Conservation (phyloP, 148 eudicot species). For the Limonium bicolor region DNA sequence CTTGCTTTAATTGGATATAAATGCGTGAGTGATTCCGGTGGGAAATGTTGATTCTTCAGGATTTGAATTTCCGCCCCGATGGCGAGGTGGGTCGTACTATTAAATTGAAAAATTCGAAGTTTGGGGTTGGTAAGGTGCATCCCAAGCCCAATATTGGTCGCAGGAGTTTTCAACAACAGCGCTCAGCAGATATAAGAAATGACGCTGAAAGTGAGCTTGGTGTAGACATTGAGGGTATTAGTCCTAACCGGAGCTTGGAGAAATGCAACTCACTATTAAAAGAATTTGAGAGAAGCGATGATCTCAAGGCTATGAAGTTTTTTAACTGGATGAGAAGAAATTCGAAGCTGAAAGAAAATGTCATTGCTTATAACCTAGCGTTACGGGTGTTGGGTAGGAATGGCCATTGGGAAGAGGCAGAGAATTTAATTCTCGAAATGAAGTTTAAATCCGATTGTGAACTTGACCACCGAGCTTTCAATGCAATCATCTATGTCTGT, state of each 20-base stretch:
- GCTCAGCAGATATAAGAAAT: no score
- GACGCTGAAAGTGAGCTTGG: no score
- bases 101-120: no score
- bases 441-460: conserved; percentile 39
- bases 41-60: no score
- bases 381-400: conserved; percentile 69
- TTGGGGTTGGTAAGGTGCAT: no score
- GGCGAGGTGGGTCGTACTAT: no score
- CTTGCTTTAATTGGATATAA: no score
- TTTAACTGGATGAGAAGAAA: conserved; percentile 70
- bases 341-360: conserved; percentile 54
- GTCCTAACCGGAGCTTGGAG: conserved; percentile 23
- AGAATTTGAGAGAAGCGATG: conserved; percentile 37
- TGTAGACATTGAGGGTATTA: no score
- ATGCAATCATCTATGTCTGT: conserved; percentile 77
- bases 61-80: no score
- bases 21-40: no score
- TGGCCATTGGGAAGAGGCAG: conserved; percentile 66
- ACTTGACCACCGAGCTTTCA: conserved; percentile 57
- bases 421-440: conserved; percentile 54
- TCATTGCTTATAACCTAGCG: conserved; percentile 48
- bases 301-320: conserved; percentile 36
- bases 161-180: no score
- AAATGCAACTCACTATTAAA: conserved; percentile 46
- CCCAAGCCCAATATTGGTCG: no score